Evolutionary conservation across 2,329 filamentous ascomycete species (phyloP).

Genomic region (Colletotrichum sojae): DNA sequence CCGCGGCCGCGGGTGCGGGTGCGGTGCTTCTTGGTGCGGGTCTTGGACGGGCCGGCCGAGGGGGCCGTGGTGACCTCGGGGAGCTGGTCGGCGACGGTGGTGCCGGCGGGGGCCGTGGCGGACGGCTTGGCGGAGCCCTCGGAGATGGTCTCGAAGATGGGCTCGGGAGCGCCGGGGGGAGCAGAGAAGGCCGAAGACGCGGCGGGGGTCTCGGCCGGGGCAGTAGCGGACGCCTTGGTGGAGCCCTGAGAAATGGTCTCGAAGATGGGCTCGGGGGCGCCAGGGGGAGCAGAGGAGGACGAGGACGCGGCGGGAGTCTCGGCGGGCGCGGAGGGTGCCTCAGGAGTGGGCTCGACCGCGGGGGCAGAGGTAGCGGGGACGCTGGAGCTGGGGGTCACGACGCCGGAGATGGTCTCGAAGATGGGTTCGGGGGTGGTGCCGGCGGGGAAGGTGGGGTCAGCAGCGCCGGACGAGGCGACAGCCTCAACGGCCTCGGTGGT

Average conservation of each 20-base stretch:
- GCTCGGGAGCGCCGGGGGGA: neutral
- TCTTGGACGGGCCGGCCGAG: slow-evolving; percentile 21
- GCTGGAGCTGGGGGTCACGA: slow-evolving; percentile 23
- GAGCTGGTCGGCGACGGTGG: slow-evolving; percentile 14
- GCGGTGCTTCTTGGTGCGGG: slow-evolving; percentile 6
- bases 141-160: slow-evolving; percentile 12
- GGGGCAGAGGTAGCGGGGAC: slow-evolving; percentile 4
- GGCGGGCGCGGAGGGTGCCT: slow-evolving; percentile 5
- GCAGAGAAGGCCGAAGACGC: neutral
- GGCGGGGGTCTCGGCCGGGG: slow-evolving; percentile 1
- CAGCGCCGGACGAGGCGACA: slow-evolving; percentile 15
- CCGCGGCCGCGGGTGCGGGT: slow-evolving; percentile 19
- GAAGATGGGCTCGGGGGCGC: slow-evolving; percentile 23
- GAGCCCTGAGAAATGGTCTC: slow-evolving; percentile 18
- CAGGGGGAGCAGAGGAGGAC: slow-evolving; percentile 16
- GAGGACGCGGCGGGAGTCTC: neutral
- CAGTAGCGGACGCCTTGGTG: neutral
- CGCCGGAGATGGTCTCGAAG: slow-evolving; percentile 31
- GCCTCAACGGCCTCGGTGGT: slow-evolving; percentile 21
- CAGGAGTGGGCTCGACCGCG: neutral
- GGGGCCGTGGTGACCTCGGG: slow-evolving; percentile 20
- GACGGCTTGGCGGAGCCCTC: neutral
- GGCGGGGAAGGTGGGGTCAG: slow-evolving; percentile 21
- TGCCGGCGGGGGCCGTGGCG: neutral
- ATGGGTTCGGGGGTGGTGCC: slow-evolving; percentile 28